A percentile compares a stretch with the other conserved stretches of the same genome.
Evolutionary conservation across 2,329 filamentous ascomycete species (phyloP).

Genomic region (Exophiala calicioides): DNA sequence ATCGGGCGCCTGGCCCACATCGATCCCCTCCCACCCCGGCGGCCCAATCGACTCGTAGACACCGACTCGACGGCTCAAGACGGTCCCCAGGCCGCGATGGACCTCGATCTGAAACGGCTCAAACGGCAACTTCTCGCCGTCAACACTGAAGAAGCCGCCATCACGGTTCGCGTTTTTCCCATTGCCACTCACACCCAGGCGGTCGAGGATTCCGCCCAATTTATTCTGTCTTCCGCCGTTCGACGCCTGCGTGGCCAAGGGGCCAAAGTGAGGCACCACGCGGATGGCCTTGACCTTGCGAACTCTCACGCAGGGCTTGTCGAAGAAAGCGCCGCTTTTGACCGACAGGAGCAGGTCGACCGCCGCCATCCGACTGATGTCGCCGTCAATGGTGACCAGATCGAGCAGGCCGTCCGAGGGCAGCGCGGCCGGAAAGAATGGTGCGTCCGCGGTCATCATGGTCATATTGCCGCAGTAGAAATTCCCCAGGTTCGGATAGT

Average conservation of each 20-base stretch:
- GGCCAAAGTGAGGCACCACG: conserved; percentile 65
- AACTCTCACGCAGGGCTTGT: conserved; percentile 74
- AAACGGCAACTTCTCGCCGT: conserved; percentile 85
- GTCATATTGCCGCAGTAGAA: conserved; percentile 96
- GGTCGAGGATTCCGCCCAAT: conserved; percentile 10
- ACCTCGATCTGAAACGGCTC: conserved; percentile 89
- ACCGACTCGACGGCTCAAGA: conserved; percentile 73
- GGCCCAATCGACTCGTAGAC: conserved; percentile 62
- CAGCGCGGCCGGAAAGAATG: conserved; percentile 83
- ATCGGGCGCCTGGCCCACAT: background rate
- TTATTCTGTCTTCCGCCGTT: conserved; percentile 7
- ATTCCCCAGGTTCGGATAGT: conserved; percentile 78
- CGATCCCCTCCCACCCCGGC: conserved; percentile 24
- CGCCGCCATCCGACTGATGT: conserved; percentile 66
- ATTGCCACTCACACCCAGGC: conserved; percentile 1
- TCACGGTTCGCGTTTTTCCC: conserved; percentile 49
- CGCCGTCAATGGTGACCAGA: conserved; percentile 75
- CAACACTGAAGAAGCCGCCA: conserved; percentile 87
- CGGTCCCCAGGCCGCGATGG: conserved; percentile 76
- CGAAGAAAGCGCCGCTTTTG: conserved; percentile 74
- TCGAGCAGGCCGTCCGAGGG: conserved; percentile 86
- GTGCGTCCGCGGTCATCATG: conserved; percentile 81
- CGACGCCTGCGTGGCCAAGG: conserved; percentile 22
- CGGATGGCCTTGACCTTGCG: conserved; percentile 86
- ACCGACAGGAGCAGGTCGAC: conserved; percentile 71